Conservation (phyloP, 306 rosid species). For the Prunus mume region DNA sequence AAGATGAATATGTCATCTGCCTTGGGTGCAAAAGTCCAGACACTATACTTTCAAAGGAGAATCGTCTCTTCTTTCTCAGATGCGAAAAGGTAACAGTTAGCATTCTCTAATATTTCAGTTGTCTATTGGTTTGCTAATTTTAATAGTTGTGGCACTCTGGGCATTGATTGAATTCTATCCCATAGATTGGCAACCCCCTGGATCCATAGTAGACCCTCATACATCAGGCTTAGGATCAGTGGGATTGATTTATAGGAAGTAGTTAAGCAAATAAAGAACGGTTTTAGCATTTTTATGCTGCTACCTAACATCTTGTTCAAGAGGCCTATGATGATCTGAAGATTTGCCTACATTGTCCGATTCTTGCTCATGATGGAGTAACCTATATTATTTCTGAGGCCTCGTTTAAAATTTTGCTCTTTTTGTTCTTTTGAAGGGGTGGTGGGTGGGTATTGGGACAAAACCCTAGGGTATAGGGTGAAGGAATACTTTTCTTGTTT, state of each 20-base stretch:
- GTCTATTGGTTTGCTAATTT: background rate
- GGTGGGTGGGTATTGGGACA: background rate
- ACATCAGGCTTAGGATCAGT: background rate
- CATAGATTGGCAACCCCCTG: background rate
- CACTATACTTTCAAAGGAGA: slow-evolving; percentile 93
- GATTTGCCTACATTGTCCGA: slow-evolving; percentile 34
- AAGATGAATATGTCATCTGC: slow-evolving; percentile 91
- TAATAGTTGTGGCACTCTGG: background rate
- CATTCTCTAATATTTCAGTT: background rate
- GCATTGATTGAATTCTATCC: background rate
- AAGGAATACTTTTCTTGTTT: background rate
- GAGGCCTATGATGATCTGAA: slow-evolving; percentile 25
- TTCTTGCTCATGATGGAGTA: slow-evolving; percentile 14
- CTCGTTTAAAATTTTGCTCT: slow-evolving; percentile 3
- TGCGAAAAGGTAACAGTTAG: slow-evolving; percentile 74
- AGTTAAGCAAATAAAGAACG: background rate
- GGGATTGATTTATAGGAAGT: background rate
- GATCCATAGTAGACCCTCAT: background rate
- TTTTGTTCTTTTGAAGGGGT: background rate
- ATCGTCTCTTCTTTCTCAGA: slow-evolving; percentile 92
- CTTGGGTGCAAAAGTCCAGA: slow-evolving; percentile 96
- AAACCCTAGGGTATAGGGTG: background rate
- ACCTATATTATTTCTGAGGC: slow-evolving; percentile 24
- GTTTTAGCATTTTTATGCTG: background rate
- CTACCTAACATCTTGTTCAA: background rate